phyloP scores from a whole-genome alignment of 2,329 filamentous ascomycete genomes.

The Pseudocercospora musae region DNA sequence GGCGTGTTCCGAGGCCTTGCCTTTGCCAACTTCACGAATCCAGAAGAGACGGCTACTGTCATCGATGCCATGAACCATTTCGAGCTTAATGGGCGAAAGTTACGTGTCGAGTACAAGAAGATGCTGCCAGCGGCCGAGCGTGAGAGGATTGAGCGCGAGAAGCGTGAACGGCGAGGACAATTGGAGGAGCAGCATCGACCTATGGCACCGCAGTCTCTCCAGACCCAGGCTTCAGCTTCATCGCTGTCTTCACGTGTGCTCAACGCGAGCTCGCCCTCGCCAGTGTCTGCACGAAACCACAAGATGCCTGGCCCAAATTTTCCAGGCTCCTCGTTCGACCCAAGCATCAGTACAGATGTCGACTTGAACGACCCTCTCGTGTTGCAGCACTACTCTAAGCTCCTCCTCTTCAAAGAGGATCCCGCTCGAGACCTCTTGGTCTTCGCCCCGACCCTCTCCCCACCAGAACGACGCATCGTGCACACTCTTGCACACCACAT shows the following conservation, averaged over 20 bases:
- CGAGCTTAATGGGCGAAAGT: slow-evolving; percentile 88
- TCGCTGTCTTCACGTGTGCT: slow-evolving; percentile 62
- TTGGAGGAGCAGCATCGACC: slow-evolving; percentile 93
- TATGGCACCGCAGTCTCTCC: slow-evolving; percentile 62
- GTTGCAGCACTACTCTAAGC: slow-evolving; percentile 83
- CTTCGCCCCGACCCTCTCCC: slow-evolving; percentile 76
- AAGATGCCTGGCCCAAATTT: slow-evolving; percentile 37
- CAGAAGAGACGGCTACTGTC: slow-evolving; percentile 87
- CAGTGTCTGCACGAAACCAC: slow-evolving; percentile 57
- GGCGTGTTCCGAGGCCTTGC: slow-evolving; percentile 93
- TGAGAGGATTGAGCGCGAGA: slow-evolving; percentile 94
- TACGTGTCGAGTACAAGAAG: slow-evolving; percentile 98
- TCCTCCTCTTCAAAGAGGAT: slow-evolving; percentile 84
- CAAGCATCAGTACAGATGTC: slow-evolving; percentile 54
- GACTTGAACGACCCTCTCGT: slow-evolving; percentile 90
- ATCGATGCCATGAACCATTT: slow-evolving; percentile 95
- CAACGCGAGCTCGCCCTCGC: slow-evolving; percentile 60
- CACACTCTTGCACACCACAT: slow-evolving; percentile 95
- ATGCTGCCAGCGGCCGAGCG: slow-evolving; percentile 94
- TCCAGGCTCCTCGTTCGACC: slow-evolving; percentile 29
- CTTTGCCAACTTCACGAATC: slow-evolving; percentile 96
- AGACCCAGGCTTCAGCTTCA: slow-evolving; percentile 82
- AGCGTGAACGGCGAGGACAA: slow-evolving; percentile 91
- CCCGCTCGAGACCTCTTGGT: slow-evolving; percentile 73
- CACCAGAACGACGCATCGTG: slow-evolving; percentile 81